Evolutionary conservation across 768 basidiomycete species (phyloP).

Genomic region (Xerocomus potaroensis): DNA sequence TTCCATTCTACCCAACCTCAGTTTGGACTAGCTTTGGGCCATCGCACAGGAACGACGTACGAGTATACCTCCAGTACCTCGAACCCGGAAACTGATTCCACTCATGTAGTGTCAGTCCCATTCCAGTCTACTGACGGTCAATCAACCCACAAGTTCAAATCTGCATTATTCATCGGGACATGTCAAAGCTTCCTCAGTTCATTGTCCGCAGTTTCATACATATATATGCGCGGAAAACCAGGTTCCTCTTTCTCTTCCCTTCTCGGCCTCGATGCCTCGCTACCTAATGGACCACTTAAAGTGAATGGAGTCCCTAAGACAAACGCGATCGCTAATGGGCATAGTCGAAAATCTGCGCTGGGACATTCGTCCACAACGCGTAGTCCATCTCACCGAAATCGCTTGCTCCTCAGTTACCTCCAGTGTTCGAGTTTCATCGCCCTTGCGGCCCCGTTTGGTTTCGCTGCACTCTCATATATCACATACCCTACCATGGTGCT

Average conservation of each 20-base stretch:
- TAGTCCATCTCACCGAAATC: slow-evolving; percentile 33
- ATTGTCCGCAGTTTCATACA: slow-evolving; percentile 73
- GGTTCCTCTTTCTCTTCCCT: slow-evolving; percentile 49
- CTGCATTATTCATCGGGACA: slow-evolving; percentile 79
- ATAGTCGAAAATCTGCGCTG: slow-evolving; percentile 18
- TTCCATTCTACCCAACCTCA: slow-evolving; percentile 3
- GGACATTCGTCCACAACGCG: slow-evolving; percentile 29
- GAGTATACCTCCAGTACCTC: slow-evolving; percentile 17
- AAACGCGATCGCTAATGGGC: slow-evolving; percentile 38
- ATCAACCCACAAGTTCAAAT: slow-evolving; percentile 72
- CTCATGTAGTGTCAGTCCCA: slow-evolving; percentile 68
- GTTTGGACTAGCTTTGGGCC: slow-evolving; percentile 66
- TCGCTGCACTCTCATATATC: slow-evolving; percentile 91
- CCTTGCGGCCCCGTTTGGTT: slow-evolving; percentile 91
- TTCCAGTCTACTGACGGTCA: slow-evolving; percentile 66
- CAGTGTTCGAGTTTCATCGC: slow-evolving; percentile 88
- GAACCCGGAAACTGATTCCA: background rate
- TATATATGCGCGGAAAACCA: slow-evolving; percentile 56
- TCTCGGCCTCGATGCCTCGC: slow-evolving; percentile 52
- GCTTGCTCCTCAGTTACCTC: slow-evolving; percentile 69
- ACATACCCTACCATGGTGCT: slow-evolving; percentile 99
- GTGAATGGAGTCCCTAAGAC: slow-evolving; percentile 23
- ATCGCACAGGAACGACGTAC: slow-evolving; percentile 91
- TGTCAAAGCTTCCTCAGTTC: slow-evolving; percentile 79
- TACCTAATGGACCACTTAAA: slow-evolving; percentile 20